A percentile compares a stretch with the other conserved stretches of the same genome.
Conservation (phyloP, 208 protist genomes). For the Leishmania gerbilli region DNA sequence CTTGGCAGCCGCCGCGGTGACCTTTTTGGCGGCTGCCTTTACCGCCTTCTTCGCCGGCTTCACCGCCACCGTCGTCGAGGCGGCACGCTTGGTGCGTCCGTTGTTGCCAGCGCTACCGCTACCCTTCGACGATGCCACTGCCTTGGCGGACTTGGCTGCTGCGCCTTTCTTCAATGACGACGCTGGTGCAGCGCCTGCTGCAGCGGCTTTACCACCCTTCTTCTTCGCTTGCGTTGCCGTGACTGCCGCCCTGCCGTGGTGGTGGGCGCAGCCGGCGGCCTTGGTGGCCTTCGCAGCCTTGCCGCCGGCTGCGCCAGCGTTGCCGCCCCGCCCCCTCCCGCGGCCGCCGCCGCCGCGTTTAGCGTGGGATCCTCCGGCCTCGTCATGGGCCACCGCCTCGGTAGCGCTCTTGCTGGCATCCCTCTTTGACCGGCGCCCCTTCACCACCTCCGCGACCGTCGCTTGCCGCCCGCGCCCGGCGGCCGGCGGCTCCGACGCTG, state of each 20-base stretch:
- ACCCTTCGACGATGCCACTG: background rate
- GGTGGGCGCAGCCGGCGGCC: background rate
- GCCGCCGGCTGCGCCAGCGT: background rate
- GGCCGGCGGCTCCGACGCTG: background rate
- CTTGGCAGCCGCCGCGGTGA: slow-evolving; percentile 25
- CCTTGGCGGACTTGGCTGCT: slow-evolving; percentile 38
- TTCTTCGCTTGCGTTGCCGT: background rate
- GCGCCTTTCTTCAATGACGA: slow-evolving; percentile 8
- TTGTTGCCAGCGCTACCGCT: slow-evolving; percentile 15
- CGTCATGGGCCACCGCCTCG: slow-evolving; percentile 8
- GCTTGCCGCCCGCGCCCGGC: slow-evolving; percentile 20
- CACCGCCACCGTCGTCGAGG: slow-evolving; percentile 15
- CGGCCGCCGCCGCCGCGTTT: slow-evolving; percentile 9
- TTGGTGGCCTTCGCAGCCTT: slow-evolving; percentile 19
- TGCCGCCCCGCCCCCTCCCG: slow-evolving; percentile 4
- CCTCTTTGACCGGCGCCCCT: slow-evolving; percentile 25
- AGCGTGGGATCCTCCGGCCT: background rate
- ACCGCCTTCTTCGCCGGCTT: slow-evolving; percentile 35
- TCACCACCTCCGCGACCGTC: slow-evolving; percentile 22
- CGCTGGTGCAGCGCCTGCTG: slow-evolving; percentile 1
- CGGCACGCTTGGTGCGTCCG: slow-evolving; percentile 23
- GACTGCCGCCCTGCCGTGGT: background rate
- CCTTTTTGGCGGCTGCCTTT: slow-evolving; percentile 44
- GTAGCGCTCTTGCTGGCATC: slow-evolving; percentile 9
- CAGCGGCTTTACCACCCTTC: slow-evolving; percentile 19